Percentiles rank a stretch among this genome's conserved stretches.
Conservation (phyloP, 1,284 basidiomycete genomes). For the Wallemia mellicola region DNA sequence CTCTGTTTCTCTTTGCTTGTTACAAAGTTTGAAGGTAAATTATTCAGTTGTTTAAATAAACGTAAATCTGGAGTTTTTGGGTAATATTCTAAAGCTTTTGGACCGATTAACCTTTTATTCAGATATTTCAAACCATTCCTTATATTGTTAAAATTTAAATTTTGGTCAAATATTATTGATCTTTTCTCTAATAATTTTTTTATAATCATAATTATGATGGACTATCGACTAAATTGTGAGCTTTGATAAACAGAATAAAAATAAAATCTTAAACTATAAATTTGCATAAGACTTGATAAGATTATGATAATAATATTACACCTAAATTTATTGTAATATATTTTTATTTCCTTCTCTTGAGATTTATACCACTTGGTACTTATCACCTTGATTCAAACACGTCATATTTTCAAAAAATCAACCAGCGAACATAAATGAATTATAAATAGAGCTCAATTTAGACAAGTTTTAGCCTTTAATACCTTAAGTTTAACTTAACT, state of each 20-base stretch:
- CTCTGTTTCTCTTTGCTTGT: constrained; percentile 33
- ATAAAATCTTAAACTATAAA: too few relatives aligned
- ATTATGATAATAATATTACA: too few relatives aligned
- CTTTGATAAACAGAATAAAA: too few relatives aligned
- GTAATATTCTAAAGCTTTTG: constrained; percentile 48
- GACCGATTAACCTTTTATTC: constrained; percentile 37
- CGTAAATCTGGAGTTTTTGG: constrained; percentile 27
- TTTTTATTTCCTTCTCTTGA: too few relatives aligned
- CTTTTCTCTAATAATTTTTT: constrained; percentile 12
- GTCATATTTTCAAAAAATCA: too few relatives aligned
- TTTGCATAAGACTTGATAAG: too few relatives aligned
- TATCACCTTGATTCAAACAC: too few relatives aligned
- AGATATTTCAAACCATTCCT: constrained; percentile 66
- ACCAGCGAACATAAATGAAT: neutral
- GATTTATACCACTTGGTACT: too few relatives aligned
- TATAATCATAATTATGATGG: neutral
- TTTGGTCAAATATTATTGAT: constrained; percentile 46
- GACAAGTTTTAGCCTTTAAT: too few relatives aligned
- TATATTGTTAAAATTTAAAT: constrained; percentile 42
- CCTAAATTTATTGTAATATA: too few relatives aligned
- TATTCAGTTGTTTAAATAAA: constrained; percentile 24
- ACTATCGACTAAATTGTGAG: too few relatives aligned
- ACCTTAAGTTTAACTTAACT: too few relatives aligned
- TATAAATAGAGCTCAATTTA: neutral
- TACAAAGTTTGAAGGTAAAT: constrained; percentile 17